Percentiles rank a stretch among this genome's conserved stretches.
Conservation (phyloP, 1,139 yeast species). For the Geotrichum histeridarum region DNA sequence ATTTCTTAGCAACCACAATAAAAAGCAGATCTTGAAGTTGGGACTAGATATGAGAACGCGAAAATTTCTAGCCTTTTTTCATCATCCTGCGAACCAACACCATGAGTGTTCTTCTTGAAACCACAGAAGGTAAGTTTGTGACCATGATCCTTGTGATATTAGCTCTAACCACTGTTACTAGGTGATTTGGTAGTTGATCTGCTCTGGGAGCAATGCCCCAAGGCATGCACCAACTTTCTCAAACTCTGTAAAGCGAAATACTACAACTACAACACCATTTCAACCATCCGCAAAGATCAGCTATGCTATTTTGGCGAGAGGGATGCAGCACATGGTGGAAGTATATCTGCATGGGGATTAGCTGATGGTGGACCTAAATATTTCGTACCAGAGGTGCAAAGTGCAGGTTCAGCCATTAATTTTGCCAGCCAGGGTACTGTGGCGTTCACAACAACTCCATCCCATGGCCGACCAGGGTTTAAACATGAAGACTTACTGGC, state of each 20-base stretch:
- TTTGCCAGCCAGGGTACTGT: slow-evolving; percentile 13
- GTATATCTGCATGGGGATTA: slow-evolving; percentile 12
- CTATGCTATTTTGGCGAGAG: slow-evolving; percentile 14
- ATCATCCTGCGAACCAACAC: slow-evolving; percentile 1
- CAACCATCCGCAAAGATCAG: slow-evolving; percentile 39
- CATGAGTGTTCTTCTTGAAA: slow-evolving; percentile 59
- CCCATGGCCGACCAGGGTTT: slow-evolving; percentile 10
- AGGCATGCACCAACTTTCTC: slow-evolving; percentile 47
- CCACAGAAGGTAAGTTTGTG: slow-evolving; percentile 44
- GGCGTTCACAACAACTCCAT: slow-evolving; percentile 15
- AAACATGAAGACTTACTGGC: slow-evolving; percentile 23
- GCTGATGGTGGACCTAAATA: slow-evolving; percentile 2
- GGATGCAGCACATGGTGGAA: background rate
- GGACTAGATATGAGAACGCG: too few relatives aligned
- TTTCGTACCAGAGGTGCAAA: slow-evolving; percentile 15
- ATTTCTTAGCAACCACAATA: too few relatives aligned
- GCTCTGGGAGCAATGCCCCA: slow-evolving; percentile 38
- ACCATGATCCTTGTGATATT: background rate
- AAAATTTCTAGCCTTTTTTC: background rate
- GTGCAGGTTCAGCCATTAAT: slow-evolving; percentile 2
- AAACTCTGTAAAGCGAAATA: slow-evolving; percentile 52
- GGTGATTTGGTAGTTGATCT: slow-evolving; percentile 55
- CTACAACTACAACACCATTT: slow-evolving; percentile 51
- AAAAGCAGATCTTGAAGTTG: too few relatives aligned
- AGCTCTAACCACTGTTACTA: slow-evolving; percentile 10